Base-by-base conservation (phyloP, 257 asterid species). In the Linaria vulgaris region DNA sequence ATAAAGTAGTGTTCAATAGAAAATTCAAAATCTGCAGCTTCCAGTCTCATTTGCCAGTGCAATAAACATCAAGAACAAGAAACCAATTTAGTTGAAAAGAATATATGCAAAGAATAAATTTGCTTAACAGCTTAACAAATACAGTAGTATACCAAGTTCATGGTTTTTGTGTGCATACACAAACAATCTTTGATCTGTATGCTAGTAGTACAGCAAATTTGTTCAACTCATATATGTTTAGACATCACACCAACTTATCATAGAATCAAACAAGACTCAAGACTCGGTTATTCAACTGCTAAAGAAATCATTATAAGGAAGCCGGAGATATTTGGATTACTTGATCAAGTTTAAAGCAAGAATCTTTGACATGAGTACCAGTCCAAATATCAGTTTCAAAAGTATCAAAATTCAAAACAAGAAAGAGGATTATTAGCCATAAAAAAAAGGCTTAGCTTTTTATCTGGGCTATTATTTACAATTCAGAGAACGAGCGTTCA, bases 401-500 rank as follows among this genome's bases (percentile, higher is more conserved):
- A 67, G 59, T 14, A 24, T 14, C 22, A 57, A 24, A 57, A 53
- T 6, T 2, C 34, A 6, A 27, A 2, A 27, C 34, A 6, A 27
- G 34, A 27, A 27, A 27, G 34, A 27, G 6, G 34, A 27, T 27
- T 27, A 6, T 27, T 6, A n/a, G n/a, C 15, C 47, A 34, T 9
- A 56, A 55, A 61, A 55, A 15, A 67, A 56, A 52, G 52, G 48
- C 47, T 51, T 24, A 49, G 56, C 57, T 66, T 38, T 70, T 46
- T 16, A 8, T 61, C 37, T 14, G 20, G 45, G 61, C 49, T 62
- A 41, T 12, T 23, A 68, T 45, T 25, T 39, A 34, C 20, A 46
- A n/a, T n/a, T n/a, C 3, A 41, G 72, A 65, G 20, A 55, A 48
- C 64, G 44, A 55, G 68, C 39, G 59, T 70, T 68, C 59, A 66